Base-by-base conservation (phyloP, 805 yeast species). In the Nakazawaea siamensis region DNA sequence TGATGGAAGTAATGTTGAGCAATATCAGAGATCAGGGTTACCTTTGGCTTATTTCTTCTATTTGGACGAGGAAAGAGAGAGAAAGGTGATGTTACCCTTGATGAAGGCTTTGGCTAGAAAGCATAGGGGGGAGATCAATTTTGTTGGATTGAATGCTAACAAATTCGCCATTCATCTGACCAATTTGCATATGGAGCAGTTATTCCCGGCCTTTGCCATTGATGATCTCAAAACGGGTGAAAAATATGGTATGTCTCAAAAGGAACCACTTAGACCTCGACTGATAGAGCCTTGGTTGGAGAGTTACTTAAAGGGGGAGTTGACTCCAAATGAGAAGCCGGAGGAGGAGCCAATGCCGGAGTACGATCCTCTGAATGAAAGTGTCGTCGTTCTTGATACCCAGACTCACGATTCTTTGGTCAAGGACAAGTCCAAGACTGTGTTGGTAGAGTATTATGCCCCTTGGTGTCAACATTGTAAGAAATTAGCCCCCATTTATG, bases 401-500 rank as follows among this genome's bases (percentile, higher is more conserved):
- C 72, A 76, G 62, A 85, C 77, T 52, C 92, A 85, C 61, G 80
- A 82, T 33, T 74, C 69, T 23, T 62, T 85, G 40, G 70, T 85
- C 35, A 59, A 58, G 20, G 84, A 77, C 52, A 77, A 78, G 49
- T 51, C 54, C 34, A 39, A 56, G 29, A 76, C 70, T 58, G 78
- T 81, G 26, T 61, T 88, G 39, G 94, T 90, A 37, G 82, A 85
- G 66, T 90, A 88, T 64, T 88, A 83, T 54, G 97, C 97, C 31
- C 92, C 94, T 62, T 87, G 96, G 96, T 86, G 95, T 67, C 92
- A 95, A 30, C 95, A 87, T 69, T 86, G 96, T 69, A 85, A 84
- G 69, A 83, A 73, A 61, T 69, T 87, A 56, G 90, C 90, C 34
- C 95, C 95, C 52, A 68, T 68, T 39, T 90, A 76, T 68, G 94